These are phyloP conservation scores for Mycena latifolia DNA, from an alignment of 768 basidiomycete species.

Conservation along the genomic window DNA sequence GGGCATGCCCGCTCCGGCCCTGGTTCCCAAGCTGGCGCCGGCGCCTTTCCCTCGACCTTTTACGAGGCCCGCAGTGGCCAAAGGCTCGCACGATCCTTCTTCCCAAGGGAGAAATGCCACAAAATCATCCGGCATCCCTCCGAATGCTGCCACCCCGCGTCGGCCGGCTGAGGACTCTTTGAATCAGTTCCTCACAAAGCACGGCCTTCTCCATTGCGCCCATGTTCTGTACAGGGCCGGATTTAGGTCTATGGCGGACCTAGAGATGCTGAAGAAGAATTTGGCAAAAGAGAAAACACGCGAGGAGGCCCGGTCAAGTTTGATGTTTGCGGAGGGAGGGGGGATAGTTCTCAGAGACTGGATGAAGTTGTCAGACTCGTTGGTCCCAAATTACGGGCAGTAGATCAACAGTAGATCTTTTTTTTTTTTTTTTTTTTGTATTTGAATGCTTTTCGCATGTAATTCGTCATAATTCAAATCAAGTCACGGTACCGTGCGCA, in stretches of 20 bases:
- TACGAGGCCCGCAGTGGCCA: too few relatives aligned
- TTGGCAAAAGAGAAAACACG: background rate
- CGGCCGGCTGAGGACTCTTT: background rate
- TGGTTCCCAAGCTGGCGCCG: background rate
- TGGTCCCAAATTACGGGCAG: background rate
- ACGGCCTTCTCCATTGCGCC: background rate
- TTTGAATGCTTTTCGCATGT: too few relatives aligned
- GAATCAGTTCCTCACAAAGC: background rate
- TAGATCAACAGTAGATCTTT: background rate
- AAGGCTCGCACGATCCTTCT: too few relatives aligned
- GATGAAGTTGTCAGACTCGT: background rate
- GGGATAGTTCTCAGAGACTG: background rate
- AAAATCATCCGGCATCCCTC: background rate
- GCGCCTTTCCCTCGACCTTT: too few relatives aligned
- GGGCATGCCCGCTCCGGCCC: background rate
- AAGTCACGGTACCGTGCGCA: slow-evolving; percentile 15
- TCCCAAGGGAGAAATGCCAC: background rate
- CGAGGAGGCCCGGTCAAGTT: background rate
- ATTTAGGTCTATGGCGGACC: background rate
- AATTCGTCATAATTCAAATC: too few relatives aligned
- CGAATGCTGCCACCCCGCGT: background rate
- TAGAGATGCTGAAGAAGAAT: background rate
- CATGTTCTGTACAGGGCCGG: background rate
- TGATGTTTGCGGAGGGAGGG: background rate
- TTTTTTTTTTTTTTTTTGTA: too few relatives aligned